Conservation (phyloP, 148 eudicot species). For the Arbutus unedo region DNA sequence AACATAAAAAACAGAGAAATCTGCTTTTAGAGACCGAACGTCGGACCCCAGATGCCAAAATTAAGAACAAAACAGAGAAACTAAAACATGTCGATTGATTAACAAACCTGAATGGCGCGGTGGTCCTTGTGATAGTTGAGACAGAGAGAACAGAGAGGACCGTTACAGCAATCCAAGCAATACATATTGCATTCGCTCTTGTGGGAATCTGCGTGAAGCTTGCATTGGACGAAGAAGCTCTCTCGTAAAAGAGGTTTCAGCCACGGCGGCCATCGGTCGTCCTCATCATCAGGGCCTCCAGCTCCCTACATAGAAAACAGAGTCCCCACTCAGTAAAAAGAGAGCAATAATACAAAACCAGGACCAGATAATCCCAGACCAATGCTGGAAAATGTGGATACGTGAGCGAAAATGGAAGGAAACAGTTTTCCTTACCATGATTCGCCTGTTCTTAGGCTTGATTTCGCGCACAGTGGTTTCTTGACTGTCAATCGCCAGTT, state of each 20-base stretch:
- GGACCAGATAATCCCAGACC: background rate
- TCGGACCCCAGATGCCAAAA: background rate
- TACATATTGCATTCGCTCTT: conserved; percentile 88
- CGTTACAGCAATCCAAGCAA: conserved; percentile 77
- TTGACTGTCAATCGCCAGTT: conserved; percentile 76
- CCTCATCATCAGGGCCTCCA: conserved; percentile 69
- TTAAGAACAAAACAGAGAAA: background rate
- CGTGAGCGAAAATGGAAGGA: background rate
- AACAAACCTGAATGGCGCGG: conserved; percentile 64
- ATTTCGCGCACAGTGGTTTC: conserved; percentile 57
- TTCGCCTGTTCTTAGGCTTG: conserved; percentile 71
- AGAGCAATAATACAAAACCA: background rate
- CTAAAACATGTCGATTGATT: background rate
- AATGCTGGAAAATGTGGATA: background rate
- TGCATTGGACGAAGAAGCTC: conserved; percentile 66
- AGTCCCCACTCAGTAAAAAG: background rate
- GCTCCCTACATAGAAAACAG: conserved; percentile 33
- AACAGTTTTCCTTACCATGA: conserved; percentile 42
- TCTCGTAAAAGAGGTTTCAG: conserved; percentile 53
- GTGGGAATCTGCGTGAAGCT: conserved; percentile 64
- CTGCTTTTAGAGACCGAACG: too few relatives aligned
- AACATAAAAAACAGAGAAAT: background rate
- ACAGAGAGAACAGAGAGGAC: conserved; percentile 77
- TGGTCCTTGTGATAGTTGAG: conserved; percentile 63
- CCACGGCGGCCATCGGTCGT: conserved; percentile 76